A percentile compares a stretch with the other conserved stretches of the same genome.
Evolutionary conservation across 352 stramenopile genomes (phyloP).

Genomic region (Pythium catenulatum): DNA sequence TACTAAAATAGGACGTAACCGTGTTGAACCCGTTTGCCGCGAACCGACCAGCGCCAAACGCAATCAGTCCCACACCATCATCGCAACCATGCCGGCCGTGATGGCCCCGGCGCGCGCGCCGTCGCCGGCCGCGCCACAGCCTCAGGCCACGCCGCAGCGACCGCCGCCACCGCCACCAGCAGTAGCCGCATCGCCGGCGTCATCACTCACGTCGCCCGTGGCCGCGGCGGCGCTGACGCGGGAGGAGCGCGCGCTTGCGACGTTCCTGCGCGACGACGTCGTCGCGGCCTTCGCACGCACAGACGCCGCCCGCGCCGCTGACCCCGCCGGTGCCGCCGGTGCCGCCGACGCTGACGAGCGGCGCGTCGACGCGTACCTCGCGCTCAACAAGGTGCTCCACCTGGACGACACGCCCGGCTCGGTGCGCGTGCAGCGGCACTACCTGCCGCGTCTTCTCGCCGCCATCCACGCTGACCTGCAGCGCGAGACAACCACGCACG

Average conservation of each 20-base stretch:
- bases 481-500: slow-evolving; percentile 63
- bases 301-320: slow-evolving; percentile 59
- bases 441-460: slow-evolving; percentile 65
- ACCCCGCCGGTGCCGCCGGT: slow-evolving; percentile 59
- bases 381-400: slow-evolving; percentile 76
- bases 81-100: background rate
- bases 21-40: too few species aligned
- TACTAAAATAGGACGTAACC: too few species aligned
- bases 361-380: slow-evolving; percentile 75
- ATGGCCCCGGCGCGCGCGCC: background rate
- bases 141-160: too few species aligned
- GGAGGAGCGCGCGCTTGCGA: slow-evolving; percentile 52
- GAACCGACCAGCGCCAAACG: background rate
- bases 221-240: background rate
- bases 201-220: background rate
- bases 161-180: background rate
- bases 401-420: slow-evolving; percentile 76
- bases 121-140: background rate
- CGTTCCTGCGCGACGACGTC: slow-evolving; percentile 63
- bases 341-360: slow-evolving; percentile 64
- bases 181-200: background rate
- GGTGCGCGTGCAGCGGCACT: slow-evolving; percentile 66
- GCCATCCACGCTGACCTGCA: slow-evolving; percentile 75
- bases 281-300: slow-evolving; percentile 64
- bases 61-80: background rate